A percentile compares a stretch with the other conserved stretches of the same genome.
These are phyloP conservation scores for Geotrichum fermentans DNA, from an alignment of 1,139 yeast species.

Conservation along the genomic window DNA sequence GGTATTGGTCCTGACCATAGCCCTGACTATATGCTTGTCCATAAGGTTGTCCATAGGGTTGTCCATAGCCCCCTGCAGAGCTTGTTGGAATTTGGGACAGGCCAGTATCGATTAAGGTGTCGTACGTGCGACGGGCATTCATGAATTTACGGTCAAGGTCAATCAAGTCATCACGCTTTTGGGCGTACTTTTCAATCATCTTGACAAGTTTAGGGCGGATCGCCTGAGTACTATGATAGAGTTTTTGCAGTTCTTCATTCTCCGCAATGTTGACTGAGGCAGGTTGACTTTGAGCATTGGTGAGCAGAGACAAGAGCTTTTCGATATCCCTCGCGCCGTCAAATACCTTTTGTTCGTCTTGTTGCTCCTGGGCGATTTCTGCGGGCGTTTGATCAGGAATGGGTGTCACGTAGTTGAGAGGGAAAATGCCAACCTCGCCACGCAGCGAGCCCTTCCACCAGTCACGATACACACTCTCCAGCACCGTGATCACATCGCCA, in stretches of 20 bases:
- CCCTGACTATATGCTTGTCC: not conserved
- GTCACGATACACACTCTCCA: conserved; percentile 84
- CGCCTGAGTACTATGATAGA: conserved; percentile 67
- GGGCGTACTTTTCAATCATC: conserved; percentile 68
- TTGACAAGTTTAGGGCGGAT: conserved; percentile 69
- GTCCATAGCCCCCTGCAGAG: not conserved
- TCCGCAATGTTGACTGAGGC: conserved; percentile 33
- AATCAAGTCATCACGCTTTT: conserved; percentile 66
- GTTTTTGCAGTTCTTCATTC: conserved; percentile 46
- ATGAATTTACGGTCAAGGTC: conserved; percentile 64
- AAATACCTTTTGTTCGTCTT: conserved; percentile 45
- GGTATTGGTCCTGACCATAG: not conserved
- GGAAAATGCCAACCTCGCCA: conserved; percentile 87
- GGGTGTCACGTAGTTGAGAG: conserved; percentile 85
- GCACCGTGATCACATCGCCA: conserved; percentile 59
- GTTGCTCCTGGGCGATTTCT: conserved; percentile 44
- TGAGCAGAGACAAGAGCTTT: conserved; percentile 55
- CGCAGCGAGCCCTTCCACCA: conserved; percentile 92
- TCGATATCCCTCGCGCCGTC: conserved; percentile 56
- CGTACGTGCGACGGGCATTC: conserved; percentile 63
- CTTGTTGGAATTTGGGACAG: conserved; percentile 29
- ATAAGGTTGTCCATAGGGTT: not conserved
- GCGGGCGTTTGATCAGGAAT: conserved; percentile 60
- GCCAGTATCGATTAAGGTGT: conserved; percentile 55
- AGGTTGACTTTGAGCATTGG: conserved; percentile 36